Base-by-base conservation (phyloP, 768 basidiomycete species). In the Tylopilus subfusipes region DNA sequence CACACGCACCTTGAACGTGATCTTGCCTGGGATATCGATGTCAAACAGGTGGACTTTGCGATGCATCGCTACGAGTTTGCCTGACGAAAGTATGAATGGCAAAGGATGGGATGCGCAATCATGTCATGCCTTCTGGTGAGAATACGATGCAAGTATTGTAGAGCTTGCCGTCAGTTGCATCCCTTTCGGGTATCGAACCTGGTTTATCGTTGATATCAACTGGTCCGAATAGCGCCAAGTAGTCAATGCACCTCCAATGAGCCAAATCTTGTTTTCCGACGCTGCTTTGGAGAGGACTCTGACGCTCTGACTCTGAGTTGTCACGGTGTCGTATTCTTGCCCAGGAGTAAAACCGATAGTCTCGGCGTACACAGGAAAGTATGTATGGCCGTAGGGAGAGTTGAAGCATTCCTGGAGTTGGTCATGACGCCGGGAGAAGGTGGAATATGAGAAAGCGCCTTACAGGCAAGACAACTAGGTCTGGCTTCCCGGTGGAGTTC, bases 11-110 rank as follows among this genome's bases (percentile, higher is more conserved):
- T 90, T 91, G 79, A 94, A 94, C 19, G 71, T 90, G 68, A 96
- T 93, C 67, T 90, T 86, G 16, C 92, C 93, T 0, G 90, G 89
- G 48, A 99, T 96, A 65, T 98, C 93, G 57, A 98, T 98, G 68
- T 99, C 96, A 71, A 98, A 99, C 5, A 99, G 76, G 67, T 99
- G 97, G 2, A 98, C 81, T 71, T 99, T 99, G 50, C 96, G 86
- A 72, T 98, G 93, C 36, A 81, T 83, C 0, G 88, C 88, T 14
- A 98, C 81, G 24, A 98, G 78, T 50, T 91, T 83, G 24, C 95
- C 94, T 92, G 42, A n/a, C 10, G 14, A 55, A 38, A 34, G 42
- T 22, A 16, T 53, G 18, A 61, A 48, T 34, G 36, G 44, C 31
- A 38, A 33, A 8, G 8, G 14, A 38, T 3, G n/a, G 38, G 24